Percentiles rank a stretch among this genome's conserved stretches.
Conservation (phyloP, 352 stramenopile genomes). For the Phytophthora europaea region DNA sequence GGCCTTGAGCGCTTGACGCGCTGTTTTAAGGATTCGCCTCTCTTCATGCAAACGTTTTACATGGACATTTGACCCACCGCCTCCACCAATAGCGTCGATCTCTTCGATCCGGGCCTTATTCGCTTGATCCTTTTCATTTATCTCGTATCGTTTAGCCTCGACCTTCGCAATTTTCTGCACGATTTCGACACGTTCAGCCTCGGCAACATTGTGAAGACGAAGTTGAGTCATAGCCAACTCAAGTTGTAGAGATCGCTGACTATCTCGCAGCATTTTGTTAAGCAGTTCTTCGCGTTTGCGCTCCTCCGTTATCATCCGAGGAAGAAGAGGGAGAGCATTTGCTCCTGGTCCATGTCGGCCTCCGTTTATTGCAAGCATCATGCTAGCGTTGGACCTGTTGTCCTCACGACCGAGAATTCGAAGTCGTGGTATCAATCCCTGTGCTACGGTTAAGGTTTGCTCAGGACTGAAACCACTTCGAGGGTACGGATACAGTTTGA, state of each 20-base stretch:
- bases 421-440: constrained; percentile 46
- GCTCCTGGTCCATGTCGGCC: constrained; percentile 30
- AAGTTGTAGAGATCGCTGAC: constrained; percentile 35
- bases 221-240: constrained; percentile 36
- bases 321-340: constrained; percentile 31
- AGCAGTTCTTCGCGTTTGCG: constrained; percentile 31
- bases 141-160: constrained; percentile 28
- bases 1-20: constrained; percentile 55
- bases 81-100: constrained; percentile 60
- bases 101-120: constrained; percentile 65
- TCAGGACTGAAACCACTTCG: constrained; percentile 55
- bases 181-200: constrained; percentile 22
- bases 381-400: constrained; percentile 21
- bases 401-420: constrained; percentile 38
- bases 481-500: constrained; percentile 46
- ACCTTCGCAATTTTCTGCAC: constrained; percentile 23
- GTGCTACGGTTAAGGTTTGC: constrained; percentile 57
- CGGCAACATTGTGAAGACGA: constrained; percentile 20
- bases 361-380: constrained; percentile 49
- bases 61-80: constrained; percentile 18
- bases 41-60: constrained; percentile 45
- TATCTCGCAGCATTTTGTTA: constrained; percentile 53
- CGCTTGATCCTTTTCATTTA: constrained; percentile 41
- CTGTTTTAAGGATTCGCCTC: constrained; percentile 51
- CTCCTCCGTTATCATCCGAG: constrained; percentile 27